These are phyloP conservation scores for Drosera capensis DNA, from an alignment of 148 eudicot genomes.

Conservation along the genomic window DNA sequence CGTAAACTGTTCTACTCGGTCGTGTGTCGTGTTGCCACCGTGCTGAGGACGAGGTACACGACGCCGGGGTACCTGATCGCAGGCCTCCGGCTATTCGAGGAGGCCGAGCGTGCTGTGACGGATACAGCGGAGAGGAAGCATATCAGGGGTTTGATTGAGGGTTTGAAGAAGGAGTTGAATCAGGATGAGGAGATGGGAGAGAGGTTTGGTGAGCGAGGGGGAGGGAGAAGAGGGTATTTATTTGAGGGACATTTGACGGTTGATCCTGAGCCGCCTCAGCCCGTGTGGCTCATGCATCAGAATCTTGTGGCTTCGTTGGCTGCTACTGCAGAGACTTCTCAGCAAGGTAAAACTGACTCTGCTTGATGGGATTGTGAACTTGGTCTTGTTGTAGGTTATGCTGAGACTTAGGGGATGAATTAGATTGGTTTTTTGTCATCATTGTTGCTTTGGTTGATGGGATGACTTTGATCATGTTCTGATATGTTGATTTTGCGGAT, in stretches of 20 bases:
- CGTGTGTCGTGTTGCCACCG: constrained; percentile 64
- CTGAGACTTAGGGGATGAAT: too few relatives aligned
- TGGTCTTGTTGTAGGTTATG: too few relatives aligned
- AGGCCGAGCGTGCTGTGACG: constrained; percentile 28
- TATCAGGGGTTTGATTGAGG: constrained; percentile 30
- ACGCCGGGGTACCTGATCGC: constrained; percentile 65
- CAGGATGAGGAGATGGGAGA: constrained; percentile 25
- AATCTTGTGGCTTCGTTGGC: constrained; percentile 46
- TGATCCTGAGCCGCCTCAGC: constrained; percentile 81
- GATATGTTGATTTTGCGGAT: too few relatives aligned
- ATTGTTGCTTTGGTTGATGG: too few relatives aligned
- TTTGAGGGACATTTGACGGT: constrained; percentile 92
- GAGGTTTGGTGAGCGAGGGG: too few relatives aligned
- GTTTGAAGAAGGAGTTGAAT: constrained; percentile 30
- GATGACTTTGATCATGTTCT: too few relatives aligned
- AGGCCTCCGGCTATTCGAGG: constrained; percentile 55
- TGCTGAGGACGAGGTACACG: constrained; percentile 76
- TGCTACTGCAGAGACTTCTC: too few relatives aligned
- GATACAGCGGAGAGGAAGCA: constrained; percentile 31
- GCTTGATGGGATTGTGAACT: too few relatives aligned
- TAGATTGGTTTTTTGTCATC: too few relatives aligned
- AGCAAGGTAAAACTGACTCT: too few relatives aligned
- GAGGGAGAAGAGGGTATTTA: constrained; percentile 29
- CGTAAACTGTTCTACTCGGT: constrained; percentile 53
- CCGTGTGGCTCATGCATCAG: constrained; percentile 62